phyloP scores from a whole-genome alignment of 2,329 filamentous ascomycete species.

The Paecilomyces variotii region DNA sequence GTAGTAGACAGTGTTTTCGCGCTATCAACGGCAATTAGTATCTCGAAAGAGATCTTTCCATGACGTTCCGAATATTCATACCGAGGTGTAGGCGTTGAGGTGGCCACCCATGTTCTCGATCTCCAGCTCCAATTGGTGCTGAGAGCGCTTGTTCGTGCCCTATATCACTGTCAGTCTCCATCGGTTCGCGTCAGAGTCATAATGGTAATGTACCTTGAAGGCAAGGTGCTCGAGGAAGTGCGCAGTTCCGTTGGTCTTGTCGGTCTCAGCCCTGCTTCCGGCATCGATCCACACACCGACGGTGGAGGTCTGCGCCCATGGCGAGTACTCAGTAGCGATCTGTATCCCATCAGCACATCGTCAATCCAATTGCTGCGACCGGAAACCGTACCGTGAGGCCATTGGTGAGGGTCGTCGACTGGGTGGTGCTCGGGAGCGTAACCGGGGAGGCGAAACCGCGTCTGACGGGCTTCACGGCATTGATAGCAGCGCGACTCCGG shows the following conservation, averaged over 20 bases:
- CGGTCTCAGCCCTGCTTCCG: slow-evolving; percentile 93
- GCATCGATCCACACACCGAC: slow-evolving; percentile 99
- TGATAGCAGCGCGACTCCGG: slow-evolving; percentile 77
- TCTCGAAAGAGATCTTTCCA: slow-evolving; percentile 8
- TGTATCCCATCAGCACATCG: slow-evolving; percentile 37
- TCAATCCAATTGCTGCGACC: slow-evolving; percentile 12
- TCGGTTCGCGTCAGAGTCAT: not conserved
- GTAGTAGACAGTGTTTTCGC: slow-evolving; percentile 99
- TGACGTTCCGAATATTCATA: slow-evolving; percentile 43
- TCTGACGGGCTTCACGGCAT: slow-evolving; percentile 66
- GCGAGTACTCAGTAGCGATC: slow-evolving; percentile 97
- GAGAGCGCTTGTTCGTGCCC: slow-evolving; percentile 89
- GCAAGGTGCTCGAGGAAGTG: slow-evolving; percentile 99
- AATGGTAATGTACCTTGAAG: slow-evolving; percentile 71
- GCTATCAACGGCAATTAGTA: slow-evolving; percentile 45
- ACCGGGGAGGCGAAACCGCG: slow-evolving; percentile 88
- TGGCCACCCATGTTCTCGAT: slow-evolving; percentile 99
- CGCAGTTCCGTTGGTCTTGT: slow-evolving; percentile 97
- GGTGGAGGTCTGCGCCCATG: slow-evolving; percentile 95
- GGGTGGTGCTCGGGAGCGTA: slow-evolving; percentile 64
- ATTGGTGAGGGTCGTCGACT: slow-evolving; percentile 95
- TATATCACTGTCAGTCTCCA: slow-evolving; percentile 13
- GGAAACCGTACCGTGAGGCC: slow-evolving; percentile 71
- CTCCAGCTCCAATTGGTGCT: slow-evolving; percentile 97
- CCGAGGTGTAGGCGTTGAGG: slow-evolving; percentile 98